These are phyloP conservation scores for Colletotrichum godetiae DNA, from an alignment of 2,329 filamentous ascomycete genomes.

Conservation along the genomic window DNA sequence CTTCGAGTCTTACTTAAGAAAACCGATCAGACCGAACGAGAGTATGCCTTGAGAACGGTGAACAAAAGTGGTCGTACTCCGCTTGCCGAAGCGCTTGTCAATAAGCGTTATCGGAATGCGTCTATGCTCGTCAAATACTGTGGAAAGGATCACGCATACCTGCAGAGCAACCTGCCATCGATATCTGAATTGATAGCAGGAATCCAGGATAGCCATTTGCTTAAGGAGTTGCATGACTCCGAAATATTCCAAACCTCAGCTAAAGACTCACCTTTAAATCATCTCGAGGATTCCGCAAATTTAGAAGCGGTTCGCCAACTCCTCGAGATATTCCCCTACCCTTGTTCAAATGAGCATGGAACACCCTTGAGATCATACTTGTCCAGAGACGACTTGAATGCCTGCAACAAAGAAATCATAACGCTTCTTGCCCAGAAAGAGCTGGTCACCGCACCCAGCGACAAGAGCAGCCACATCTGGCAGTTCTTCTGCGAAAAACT, in stretches of 20 bases:
- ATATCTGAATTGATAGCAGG: background rate
- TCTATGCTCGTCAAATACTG: background rate
- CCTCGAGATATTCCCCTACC: background rate
- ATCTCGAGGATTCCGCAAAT: background rate
- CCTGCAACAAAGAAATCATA: background rate
- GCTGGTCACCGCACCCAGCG: background rate
- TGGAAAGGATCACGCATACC: background rate
- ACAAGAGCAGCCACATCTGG: background rate
- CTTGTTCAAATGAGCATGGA: background rate
- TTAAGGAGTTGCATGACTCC: background rate
- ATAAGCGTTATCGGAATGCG: background rate
- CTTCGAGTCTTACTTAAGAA: background rate
- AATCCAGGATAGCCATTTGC: background rate
- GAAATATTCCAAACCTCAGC: background rate
- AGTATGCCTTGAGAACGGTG: background rate
- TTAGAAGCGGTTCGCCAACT: background rate
- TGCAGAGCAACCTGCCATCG: background rate
- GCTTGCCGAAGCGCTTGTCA: background rate
- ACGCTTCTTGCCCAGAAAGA: background rate
- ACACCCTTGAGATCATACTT: background rate
- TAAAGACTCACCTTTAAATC: background rate
- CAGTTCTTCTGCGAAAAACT: background rate
- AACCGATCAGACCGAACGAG: background rate
- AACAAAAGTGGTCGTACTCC: constrained; percentile 1
- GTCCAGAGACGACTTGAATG: too few species aligned